Evolutionary conservation across 306 rosid species (phyloP).

Genomic region (Lupinus albus): DNA sequence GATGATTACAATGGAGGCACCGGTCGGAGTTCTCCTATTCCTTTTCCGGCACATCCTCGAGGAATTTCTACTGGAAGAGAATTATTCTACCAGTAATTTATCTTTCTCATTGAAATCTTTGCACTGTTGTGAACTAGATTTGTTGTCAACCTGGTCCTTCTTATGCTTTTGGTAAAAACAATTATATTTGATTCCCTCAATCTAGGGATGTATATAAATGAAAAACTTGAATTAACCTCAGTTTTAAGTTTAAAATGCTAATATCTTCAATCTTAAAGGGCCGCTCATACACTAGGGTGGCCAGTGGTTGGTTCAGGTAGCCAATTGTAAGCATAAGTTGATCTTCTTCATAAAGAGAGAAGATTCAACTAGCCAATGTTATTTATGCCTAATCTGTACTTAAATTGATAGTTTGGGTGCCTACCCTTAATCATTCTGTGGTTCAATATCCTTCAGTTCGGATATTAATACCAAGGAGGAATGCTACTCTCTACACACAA

Average conservation of each 20-base stretch:
- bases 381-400: background rate
- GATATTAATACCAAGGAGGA: too few species aligned
- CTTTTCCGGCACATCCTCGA: slow-evolving; percentile 48
- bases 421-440: background rate
- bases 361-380: background rate
- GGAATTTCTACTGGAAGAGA: slow-evolving; percentile 49
- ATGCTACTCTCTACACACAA: too few species aligned
- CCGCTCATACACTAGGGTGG: background rate
- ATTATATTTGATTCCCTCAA: slow-evolving; percentile 32
- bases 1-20: slow-evolving; percentile 37
- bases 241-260: slow-evolving; percentile 17
- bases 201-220: slow-evolving; percentile 16
- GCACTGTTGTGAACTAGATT: slow-evolving; percentile 25
- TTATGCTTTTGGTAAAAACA: slow-evolving; percentile 6
- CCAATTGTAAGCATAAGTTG: background rate
- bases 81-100: slow-evolving; percentile 67
- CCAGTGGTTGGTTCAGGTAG: slow-evolving; percentile 17
- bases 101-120: slow-evolving; percentile 34
- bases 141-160: slow-evolving; percentile 25
- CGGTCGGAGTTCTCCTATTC: slow-evolving; percentile 61
- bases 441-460: background rate
- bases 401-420: background rate
- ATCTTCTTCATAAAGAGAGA: slow-evolving; percentile 1
- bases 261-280: slow-evolving; percentile 16
- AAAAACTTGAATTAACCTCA: slow-evolving; percentile 22